Conservation (phyloP, 2,329 filamentous ascomycete species). For the Cephalotrichum gorgonifer region DNA sequence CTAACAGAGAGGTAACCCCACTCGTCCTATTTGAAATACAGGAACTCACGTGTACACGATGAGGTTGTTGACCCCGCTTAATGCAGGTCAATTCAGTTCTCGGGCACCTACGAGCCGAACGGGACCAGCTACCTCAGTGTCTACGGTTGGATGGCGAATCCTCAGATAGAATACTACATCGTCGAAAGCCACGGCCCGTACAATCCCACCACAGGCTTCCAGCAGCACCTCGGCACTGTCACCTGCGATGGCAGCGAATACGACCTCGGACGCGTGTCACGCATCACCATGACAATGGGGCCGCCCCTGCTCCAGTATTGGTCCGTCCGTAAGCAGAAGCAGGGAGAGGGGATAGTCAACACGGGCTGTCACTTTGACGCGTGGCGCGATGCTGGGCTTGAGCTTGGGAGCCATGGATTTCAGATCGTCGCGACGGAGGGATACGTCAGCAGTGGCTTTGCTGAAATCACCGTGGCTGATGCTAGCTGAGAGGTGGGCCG, state of each 20-base stretch:
- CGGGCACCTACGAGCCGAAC: conserved; percentile 18
- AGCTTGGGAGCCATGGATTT: conserved; percentile 37
- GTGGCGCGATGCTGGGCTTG: conserved; percentile 35
- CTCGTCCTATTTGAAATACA: neutral
- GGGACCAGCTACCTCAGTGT: conserved; percentile 23
- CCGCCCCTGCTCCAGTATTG: conserved; percentile 38
- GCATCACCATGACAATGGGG: neutral
- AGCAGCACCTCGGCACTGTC: conserved; percentile 20
- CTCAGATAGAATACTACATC: conserved; percentile 25
- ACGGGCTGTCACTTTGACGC: conserved; percentile 40
- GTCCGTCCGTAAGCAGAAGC: conserved; percentile 38
- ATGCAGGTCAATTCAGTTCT: conserved; percentile 8
- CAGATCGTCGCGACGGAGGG: conserved; percentile 45
- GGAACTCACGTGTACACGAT: neutral
- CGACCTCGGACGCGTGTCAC: conserved; percentile 15
- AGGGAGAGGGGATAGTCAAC: conserved; percentile 37
- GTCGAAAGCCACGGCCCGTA: conserved; percentile 25
- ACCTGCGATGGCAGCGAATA: conserved; percentile 25
- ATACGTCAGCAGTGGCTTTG: conserved; percentile 36
- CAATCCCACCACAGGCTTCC: conserved; percentile 21
- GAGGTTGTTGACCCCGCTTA: neutral
- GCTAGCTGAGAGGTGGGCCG: neutral
- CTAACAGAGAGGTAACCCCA: neutral
- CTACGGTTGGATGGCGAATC: conserved; percentile 25
- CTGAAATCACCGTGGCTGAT: conserved; percentile 31